Conservation (phyloP, 2,329 filamentous ascomycete species). For the Penicillium sp. region DNA sequence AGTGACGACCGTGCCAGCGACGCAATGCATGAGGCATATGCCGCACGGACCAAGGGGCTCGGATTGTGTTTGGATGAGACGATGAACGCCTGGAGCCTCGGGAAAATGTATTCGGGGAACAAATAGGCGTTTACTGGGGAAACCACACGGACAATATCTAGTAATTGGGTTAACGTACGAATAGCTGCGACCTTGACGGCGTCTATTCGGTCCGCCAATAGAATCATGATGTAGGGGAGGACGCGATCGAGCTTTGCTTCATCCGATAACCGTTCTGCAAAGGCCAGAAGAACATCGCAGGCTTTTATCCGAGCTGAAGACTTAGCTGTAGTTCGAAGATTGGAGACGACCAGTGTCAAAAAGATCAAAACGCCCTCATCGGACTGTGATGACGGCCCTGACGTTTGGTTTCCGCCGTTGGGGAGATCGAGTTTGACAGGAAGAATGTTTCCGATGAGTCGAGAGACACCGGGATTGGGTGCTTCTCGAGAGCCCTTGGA, state of each 20-base stretch:
- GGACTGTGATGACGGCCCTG: slow-evolving; percentile 56
- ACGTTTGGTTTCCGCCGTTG: slow-evolving; percentile 69
- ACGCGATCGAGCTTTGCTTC: slow-evolving; percentile 94
- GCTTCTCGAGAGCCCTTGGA: slow-evolving; percentile 44
- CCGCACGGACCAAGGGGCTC: slow-evolving; percentile 71
- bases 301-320: slow-evolving; percentile 82
- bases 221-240: slow-evolving; percentile 77
- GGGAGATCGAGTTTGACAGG: slow-evolving; percentile 83
- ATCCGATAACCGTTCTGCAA: slow-evolving; percentile 85
- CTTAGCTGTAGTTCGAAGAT: slow-evolving; percentile 80
- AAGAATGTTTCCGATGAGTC: slow-evolving; percentile 43
- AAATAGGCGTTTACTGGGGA: slow-evolving; percentile 67
- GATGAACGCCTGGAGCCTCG: slow-evolving; percentile 55
- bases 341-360: slow-evolving; percentile 80
- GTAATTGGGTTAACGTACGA: slow-evolving; percentile 78
- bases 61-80: slow-evolving; percentile 52
- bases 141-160: slow-evolving; percentile 82
- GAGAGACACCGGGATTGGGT: slow-evolving; percentile 30
- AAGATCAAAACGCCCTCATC: slow-evolving; percentile 94
- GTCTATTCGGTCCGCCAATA: slow-evolving; percentile 77
- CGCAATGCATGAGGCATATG: slow-evolving; percentile 88
- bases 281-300: slow-evolving; percentile 86
- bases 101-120: slow-evolving; percentile 64
- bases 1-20: slow-evolving; percentile 81
- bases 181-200: slow-evolving; percentile 81